Evolutionary conservation across 176 grass and related monocot genomes (phyloP), one percentile per base, ranked within the genome.

Genomic region (Oryza meridionalis): DNA sequence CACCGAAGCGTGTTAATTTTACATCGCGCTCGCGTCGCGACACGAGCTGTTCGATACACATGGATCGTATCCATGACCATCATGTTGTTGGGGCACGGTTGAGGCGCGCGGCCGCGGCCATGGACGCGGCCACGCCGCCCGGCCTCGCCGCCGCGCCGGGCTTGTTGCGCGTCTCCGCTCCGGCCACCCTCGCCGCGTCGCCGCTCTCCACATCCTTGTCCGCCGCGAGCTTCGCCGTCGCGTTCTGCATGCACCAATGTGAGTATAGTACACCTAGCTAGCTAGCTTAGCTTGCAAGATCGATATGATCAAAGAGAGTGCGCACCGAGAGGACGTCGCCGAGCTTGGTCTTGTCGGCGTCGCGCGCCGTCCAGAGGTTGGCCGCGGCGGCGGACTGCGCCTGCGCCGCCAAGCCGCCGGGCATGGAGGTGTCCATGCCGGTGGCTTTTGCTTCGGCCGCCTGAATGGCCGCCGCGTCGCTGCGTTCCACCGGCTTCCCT

Each of bases 391-490:
- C 92, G 0, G 90, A 70, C 51, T 85, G 78, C 8, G 95, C 90
- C 47, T 83, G 55, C 24, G 78, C 88, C 5, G 86, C 88, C 67
- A 97, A 2, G 0, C 95, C 88, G 0, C 88, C 88, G 0, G 88
- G 79, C 1, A 90, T 5, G 0, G 72, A 88, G 9, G 21, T 66
- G 33, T 91, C 75, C n/a, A 72, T 64, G 3, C 92, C 90, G 0
- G 92, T 88, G 11, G 88, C 88, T 2, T 81, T 42, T 17, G 69
- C 74, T 17, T 94, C 92, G 5, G 90, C 90, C 1, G 88, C 92
- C 62, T 94, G 88, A 75, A 97, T 94, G 11, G 88, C 95, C 0
- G 92, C 90, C n/a, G 86, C 86, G 77, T 94, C 95, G 73, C 95
- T 94, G 37, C 38, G 84, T 49, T 97, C 92, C 69, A 93, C 84